Conservation (phyloP, 768 basidiomycete genomes). For the Lepiota brunneoincarnata region DNA sequence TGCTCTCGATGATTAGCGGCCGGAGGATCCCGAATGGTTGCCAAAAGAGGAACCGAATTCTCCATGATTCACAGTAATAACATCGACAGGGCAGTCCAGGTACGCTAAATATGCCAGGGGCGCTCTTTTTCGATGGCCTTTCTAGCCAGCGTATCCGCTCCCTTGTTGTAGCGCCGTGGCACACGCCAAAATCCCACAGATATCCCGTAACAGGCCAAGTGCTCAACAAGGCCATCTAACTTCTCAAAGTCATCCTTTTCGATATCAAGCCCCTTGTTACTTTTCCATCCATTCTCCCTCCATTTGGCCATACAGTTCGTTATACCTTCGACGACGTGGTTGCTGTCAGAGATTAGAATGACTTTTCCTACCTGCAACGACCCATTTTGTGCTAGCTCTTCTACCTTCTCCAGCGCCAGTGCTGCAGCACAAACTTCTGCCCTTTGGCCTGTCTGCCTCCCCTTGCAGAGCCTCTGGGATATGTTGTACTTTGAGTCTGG, state of each 20-base stretch:
- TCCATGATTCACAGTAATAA: background rate
- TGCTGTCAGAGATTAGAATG: conserved; percentile 6
- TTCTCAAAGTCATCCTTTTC: conserved; percentile 4
- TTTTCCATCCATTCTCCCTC: conserved; percentile 12
- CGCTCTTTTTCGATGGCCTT: background rate
- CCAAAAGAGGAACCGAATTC: background rate
- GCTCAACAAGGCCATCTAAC: background rate
- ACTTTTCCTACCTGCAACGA: conserved; percentile 3
- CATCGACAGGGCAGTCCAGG: too few species aligned
- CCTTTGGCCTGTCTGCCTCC: conserved; percentile 5
- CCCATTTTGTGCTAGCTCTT: background rate
- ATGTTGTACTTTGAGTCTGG: conserved; percentile 6
- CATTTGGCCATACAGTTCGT: conserved; percentile 9
- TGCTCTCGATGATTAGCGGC: background rate
- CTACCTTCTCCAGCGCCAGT: conserved; percentile 4
- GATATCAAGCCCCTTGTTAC: background rate
- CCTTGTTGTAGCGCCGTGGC: background rate
- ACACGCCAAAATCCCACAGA: background rate
- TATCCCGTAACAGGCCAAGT: background rate
- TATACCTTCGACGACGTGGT: conserved; percentile 5
- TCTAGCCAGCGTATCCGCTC: background rate
- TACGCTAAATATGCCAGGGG: too few species aligned
- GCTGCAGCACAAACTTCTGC: conserved; percentile 11
- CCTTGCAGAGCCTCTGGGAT: background rate
- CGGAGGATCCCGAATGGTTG: background rate